Conservation (phyloP, 176 grass and related monocot species). For the Raddia guianensis region DNA sequence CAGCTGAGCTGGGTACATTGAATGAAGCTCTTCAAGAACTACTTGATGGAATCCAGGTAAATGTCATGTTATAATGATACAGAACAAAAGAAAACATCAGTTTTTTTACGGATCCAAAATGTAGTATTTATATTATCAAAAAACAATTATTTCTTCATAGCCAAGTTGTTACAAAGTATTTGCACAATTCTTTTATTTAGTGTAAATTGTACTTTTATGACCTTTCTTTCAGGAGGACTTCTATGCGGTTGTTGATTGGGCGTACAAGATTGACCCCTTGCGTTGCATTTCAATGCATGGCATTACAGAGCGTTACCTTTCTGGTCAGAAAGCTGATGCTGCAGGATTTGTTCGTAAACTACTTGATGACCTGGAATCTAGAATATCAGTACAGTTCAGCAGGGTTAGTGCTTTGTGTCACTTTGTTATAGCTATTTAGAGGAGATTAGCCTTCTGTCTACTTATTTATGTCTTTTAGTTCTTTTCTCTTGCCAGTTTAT, state of each 20-base stretch:
- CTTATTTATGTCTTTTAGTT: slow-evolving; percentile 29
- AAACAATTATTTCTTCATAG: slow-evolving; percentile 11
- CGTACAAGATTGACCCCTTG: slow-evolving; percentile 91
- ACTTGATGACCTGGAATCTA: slow-evolving; percentile 89
- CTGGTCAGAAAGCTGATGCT: slow-evolving; percentile 98
- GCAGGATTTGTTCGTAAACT: slow-evolving; percentile 92
- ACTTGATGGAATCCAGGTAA: slow-evolving; percentile 97
- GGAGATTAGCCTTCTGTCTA: slow-evolving; percentile 29
- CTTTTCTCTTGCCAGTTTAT: slow-evolving; percentile 72
- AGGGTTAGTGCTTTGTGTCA: slow-evolving; percentile 59
- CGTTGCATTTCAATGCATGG: slow-evolving; percentile 99
- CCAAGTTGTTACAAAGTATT: slow-evolving; percentile 31
- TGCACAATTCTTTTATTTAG: slow-evolving; percentile 23
- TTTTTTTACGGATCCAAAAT: slow-evolving; percentile 3
- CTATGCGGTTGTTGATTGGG: slow-evolving; percentile 95
- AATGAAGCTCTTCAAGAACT: slow-evolving; percentile 96
- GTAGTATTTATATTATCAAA: slow-evolving; percentile 15
- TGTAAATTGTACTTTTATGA: slow-evolving; percentile 20
- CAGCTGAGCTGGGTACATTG: slow-evolving; percentile 72
- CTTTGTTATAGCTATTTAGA: not conserved
- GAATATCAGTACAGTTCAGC: slow-evolving; percentile 89
- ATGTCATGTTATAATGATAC: slow-evolving; percentile 22
- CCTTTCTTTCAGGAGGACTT: slow-evolving; percentile 81
- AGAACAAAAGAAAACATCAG: not conserved
- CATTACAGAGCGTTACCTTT: slow-evolving; percentile 94